Percentiles rank a stretch among this genome's conserved stretches.
Conservation (phyloP, 176 grass and related monocot species). For the Pontederia paniculata region DNA sequence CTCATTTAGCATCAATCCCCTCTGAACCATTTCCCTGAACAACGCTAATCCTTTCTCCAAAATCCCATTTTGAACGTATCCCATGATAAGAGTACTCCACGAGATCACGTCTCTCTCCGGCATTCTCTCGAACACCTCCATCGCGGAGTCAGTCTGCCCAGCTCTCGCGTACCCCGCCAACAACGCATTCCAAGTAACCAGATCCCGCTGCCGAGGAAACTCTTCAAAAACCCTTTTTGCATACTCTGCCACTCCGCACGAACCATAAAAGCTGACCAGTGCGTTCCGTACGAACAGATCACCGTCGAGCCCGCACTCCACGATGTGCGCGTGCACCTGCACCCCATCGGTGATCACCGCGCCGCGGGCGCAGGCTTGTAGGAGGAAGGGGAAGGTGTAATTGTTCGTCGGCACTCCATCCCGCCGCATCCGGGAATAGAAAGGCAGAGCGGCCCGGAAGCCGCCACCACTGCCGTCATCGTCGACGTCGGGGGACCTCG, state of each 20-base stretch:
- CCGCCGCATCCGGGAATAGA: slow-evolving; percentile 35
- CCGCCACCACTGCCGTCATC: not conserved
- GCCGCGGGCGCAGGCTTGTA: slow-evolving; percentile 7
- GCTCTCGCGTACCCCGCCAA: slow-evolving; percentile 33
- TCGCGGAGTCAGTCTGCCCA: slow-evolving; percentile 16
- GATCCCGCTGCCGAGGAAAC: slow-evolving; percentile 26
- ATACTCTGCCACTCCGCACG: slow-evolving; percentile 26
- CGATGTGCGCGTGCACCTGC: slow-evolving; percentile 44
- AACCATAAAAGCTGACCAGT: slow-evolving; percentile 44
- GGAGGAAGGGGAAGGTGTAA: slow-evolving; percentile 39
- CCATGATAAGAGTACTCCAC: slow-evolving; percentile 52
- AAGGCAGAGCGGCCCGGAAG: slow-evolving; percentile 28
- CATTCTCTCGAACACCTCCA: slow-evolving; percentile 42
- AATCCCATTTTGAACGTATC: slow-evolving; percentile 40
- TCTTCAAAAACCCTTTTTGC: slow-evolving; percentile 48
- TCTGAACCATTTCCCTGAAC: slow-evolving; percentile 33
- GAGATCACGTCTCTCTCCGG: slow-evolving; percentile 38
- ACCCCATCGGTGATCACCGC: slow-evolving; percentile 20
- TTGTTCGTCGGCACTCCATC: slow-evolving; percentile 41
- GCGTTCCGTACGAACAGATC: slow-evolving; percentile 57
- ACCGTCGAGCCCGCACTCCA: slow-evolving; percentile 35
- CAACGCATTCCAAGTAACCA: slow-evolving; percentile 50
- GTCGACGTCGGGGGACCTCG: not conserved
- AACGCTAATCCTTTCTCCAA: slow-evolving; percentile 35
- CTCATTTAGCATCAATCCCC: slow-evolving; percentile 32